These are phyloP conservation scores for Magnusiomyces tetraspermus DNA, from an alignment of 1,139 yeast species.

Conservation along the genomic window DNA sequence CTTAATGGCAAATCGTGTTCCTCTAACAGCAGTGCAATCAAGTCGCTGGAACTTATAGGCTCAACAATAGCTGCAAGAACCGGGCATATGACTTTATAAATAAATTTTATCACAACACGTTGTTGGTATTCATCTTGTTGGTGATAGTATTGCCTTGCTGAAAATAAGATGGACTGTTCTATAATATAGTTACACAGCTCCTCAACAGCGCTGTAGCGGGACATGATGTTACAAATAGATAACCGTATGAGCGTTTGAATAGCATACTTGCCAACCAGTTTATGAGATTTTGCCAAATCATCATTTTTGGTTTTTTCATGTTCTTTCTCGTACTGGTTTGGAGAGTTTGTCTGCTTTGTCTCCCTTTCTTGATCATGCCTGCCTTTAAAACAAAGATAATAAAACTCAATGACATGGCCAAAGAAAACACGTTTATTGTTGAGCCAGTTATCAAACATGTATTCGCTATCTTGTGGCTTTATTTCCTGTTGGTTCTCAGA, in stretches of 20 bases:
- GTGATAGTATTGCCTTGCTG: too few species aligned
- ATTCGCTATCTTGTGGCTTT: too few species aligned
- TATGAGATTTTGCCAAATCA: background rate
- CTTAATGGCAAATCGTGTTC: too few species aligned
- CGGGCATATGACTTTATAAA: background rate
- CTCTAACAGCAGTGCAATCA: background rate
- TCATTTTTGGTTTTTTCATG: background rate
- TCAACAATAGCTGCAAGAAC: background rate
- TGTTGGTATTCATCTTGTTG: too few species aligned
- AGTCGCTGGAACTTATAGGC: background rate
- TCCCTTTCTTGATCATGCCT: background rate
- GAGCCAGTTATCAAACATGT: background rate
- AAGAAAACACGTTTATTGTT: background rate
- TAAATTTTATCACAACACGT: background rate
- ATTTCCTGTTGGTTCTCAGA: too few species aligned
- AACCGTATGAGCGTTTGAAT: background rate
- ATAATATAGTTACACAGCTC: background rate
- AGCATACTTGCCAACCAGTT: background rate
- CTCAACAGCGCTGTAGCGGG: background rate
- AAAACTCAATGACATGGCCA: background rate
- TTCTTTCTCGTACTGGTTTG: background rate
- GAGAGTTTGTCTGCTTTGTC: background rate
- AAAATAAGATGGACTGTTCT: background rate
- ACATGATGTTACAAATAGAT: background rate
- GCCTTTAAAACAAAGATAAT: background rate